A percentile compares a stretch with the other conserved stretches of the same genome.
phyloP scores from a whole-genome alignment of 1,284 basidiomycete genomes.

The Mycosarcoma mackinlayi region DNA sequence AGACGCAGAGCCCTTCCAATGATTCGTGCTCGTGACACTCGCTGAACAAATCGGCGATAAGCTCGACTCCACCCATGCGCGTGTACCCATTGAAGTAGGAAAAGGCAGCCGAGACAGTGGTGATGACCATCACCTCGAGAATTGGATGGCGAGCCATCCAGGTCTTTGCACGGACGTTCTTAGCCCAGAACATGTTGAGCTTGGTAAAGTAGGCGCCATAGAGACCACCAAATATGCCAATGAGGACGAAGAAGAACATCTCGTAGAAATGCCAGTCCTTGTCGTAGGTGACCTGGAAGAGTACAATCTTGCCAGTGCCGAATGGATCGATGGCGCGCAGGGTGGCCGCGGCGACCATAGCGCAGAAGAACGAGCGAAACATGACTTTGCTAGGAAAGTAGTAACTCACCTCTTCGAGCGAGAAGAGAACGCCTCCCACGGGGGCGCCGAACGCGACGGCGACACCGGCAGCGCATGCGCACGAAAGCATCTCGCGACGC shows the following conservation, averaged over 20 bases:
- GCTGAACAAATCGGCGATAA: constrained; percentile 74
- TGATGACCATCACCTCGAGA: constrained; percentile 83
- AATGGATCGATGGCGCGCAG: constrained; percentile 86
- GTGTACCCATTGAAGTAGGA: constrained; percentile 91
- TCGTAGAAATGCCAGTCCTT: constrained; percentile 92
- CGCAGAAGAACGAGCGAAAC: constrained; percentile 64
- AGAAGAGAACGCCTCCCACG: constrained; percentile 73
- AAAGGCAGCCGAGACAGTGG: constrained; percentile 71
- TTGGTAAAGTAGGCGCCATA: constrained; percentile 95
- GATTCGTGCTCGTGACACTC: constrained; percentile 72
- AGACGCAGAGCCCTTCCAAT: constrained; percentile 79
- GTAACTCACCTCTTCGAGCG: constrained; percentile 70
- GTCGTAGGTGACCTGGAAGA: constrained; percentile 86
- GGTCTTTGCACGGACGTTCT: constrained; percentile 58
- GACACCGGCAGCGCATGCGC: constrained; percentile 75
- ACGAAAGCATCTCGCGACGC: constrained; percentile 58
- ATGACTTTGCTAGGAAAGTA: constrained; percentile 69
- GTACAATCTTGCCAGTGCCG: constrained; percentile 72
- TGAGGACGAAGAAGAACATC: constrained; percentile 79
- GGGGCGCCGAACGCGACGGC: constrained; percentile 70
- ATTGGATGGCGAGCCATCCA: constrained; percentile 76
- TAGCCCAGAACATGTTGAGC: constrained; percentile 82
- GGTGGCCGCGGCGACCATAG: constrained; percentile 64
- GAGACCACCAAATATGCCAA: constrained; percentile 80
- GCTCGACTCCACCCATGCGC: constrained; percentile 92